Base-by-base conservation (phyloP, 2,329 filamentous ascomycete species). In the Dothidotthia symphoricarpi region DNA sequence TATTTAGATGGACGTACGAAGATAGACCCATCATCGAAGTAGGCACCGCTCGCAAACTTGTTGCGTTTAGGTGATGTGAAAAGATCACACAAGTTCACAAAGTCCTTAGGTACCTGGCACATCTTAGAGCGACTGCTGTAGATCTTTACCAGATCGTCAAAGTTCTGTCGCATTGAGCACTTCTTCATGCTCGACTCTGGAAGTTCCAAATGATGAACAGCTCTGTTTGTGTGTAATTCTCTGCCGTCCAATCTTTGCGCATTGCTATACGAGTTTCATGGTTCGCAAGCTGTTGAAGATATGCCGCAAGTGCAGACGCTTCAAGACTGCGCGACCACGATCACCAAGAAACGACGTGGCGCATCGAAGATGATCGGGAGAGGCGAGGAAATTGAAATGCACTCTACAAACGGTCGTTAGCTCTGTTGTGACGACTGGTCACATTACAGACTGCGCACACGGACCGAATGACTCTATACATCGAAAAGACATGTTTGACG, bases 11-110 rank as follows among this genome's bases (percentile, higher is more conserved):
- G 24, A 16, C n/a, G n/a, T n/a, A 58, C 35, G 36, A 43, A 52
- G 4, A 57, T 24, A 11, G 53, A 59, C 12, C 53, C 52, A 41
- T 59, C 47, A 15, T 55, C 50, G 19, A 59, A 53, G 16, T 53
- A 59, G 3, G 45, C 55, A 45, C 49, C 53, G 11, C 48, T 41
- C n/a, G n/a, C n/a, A n/a, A n/a, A n/a, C n/a, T n/a, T n/a, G n/a
- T n/a, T n/a, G n/a, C n/a, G n/a, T n/a, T n/a, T n/a, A n/a, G n/a
- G n/a, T n/a, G n/a, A n/a, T n/a, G n/a, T n/a, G 24, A 51, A 47
- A 4, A 54, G 40, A 14, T n/a, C 26, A 16, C 47, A 45, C 28
- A 57, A 25, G 24, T 54, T 53, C 31, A 53, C 46, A 28, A 16
- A 31, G 33, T n/a, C n/a, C n/a, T n/a, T n/a, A n/a, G n/a, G n/a